Percentiles rank a stretch among this genome's conserved stretches.
phyloP scores from a whole-genome alignment of 495 filamentous ascomycete genomes.

The Podospora appendiculata region DNA sequence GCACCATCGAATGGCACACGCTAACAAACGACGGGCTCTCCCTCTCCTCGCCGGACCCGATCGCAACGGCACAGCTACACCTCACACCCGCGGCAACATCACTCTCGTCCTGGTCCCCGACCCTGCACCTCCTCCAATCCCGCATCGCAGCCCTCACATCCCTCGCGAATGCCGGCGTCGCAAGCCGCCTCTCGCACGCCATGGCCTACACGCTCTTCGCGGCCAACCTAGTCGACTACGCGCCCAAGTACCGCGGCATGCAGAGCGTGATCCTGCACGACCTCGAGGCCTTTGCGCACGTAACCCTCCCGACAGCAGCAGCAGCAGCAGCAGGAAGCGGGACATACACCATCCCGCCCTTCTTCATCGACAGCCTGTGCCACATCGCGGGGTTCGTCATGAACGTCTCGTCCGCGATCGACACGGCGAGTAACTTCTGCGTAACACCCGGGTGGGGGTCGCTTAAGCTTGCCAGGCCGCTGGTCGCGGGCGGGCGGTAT shows the following conservation, averaged over 20 bases:
- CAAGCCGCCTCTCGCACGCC: constrained; percentile 39
- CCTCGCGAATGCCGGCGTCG: constrained; percentile 30
- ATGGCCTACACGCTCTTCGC: constrained; percentile 50
- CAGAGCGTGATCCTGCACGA: constrained; percentile 17
- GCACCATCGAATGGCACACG: too few relatives aligned
- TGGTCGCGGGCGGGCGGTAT: constrained; percentile 50
- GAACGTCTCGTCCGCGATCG: constrained; percentile 51
- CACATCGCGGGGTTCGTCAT: constrained; percentile 58
- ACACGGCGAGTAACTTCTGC: constrained; percentile 45
- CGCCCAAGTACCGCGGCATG: constrained; percentile 10
- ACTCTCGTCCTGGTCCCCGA: constrained; percentile 29
- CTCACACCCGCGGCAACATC: constrained; percentile 11
- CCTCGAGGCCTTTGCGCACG: constrained; percentile 18
- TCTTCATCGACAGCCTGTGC: constrained; percentile 51
- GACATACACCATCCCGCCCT: constrained; percentile 48
- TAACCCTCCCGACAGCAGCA: constrained; percentile 9
- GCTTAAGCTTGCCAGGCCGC: constrained; percentile 46
- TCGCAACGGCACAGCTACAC: too few relatives aligned
- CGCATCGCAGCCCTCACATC: constrained; percentile 29
- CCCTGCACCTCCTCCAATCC: constrained; percentile 26
- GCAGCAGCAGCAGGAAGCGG: constrained; percentile 44
- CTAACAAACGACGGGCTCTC: too few relatives aligned
- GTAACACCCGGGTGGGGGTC: constrained; percentile 59
- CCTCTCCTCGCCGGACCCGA: too few relatives aligned
- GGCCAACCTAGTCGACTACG: constrained; percentile 48